Percentiles rank a stretch among this genome's conserved stretches.
These are phyloP conservation scores for Diplocarpon rosae DNA, from an alignment of 2,329 filamentous ascomycete species.

Conservation along the genomic window DNA sequence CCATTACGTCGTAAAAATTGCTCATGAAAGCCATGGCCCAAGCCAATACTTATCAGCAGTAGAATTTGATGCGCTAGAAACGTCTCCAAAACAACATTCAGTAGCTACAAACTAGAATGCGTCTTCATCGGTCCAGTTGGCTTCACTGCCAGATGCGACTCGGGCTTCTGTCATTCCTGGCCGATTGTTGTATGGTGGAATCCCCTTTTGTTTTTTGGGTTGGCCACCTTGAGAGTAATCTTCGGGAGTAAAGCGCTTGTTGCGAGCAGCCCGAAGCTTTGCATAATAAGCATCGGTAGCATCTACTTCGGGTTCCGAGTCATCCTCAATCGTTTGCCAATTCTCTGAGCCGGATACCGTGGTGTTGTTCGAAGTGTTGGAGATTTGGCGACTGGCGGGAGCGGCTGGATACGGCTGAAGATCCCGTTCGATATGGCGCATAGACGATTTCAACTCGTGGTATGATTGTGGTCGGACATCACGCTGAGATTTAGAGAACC, in stretches of 20 bases:
- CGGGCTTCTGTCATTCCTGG: constrained; percentile 44
- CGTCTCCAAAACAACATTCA: background rate
- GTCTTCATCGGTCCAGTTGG: constrained; percentile 54
- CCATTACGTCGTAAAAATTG: constrained; percentile 13
- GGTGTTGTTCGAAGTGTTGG: constrained; percentile 54
- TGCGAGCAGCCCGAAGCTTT: constrained; percentile 57
- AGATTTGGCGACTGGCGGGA: constrained; percentile 50
- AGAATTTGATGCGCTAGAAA: background rate
- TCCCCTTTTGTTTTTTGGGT: constrained; percentile 42
- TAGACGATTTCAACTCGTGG: constrained; percentile 33
- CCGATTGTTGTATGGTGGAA: constrained; percentile 38
- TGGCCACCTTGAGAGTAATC: constrained; percentile 31
- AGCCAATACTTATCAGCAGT: constrained; percentile 5
- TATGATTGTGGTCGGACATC: constrained; percentile 26
- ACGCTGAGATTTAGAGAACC: constrained; percentile 27
- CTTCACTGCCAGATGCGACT: constrained; percentile 50
- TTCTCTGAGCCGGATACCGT: constrained; percentile 79
- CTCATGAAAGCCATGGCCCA: constrained; percentile 8
- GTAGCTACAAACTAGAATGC: constrained; percentile 33
- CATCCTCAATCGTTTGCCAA: constrained; percentile 93
- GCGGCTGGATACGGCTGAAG: constrained; percentile 21
- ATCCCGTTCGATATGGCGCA: constrained; percentile 31
- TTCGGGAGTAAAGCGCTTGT: constrained; percentile 51
- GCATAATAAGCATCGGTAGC: constrained; percentile 80
- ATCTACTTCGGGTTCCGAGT: constrained; percentile 65